A percentile compares a stretch with the other conserved stretches of the same genome.
Conservation (phyloP, 2,329 filamentous ascomycete genomes). For the Thermoascus crustaceus region DNA sequence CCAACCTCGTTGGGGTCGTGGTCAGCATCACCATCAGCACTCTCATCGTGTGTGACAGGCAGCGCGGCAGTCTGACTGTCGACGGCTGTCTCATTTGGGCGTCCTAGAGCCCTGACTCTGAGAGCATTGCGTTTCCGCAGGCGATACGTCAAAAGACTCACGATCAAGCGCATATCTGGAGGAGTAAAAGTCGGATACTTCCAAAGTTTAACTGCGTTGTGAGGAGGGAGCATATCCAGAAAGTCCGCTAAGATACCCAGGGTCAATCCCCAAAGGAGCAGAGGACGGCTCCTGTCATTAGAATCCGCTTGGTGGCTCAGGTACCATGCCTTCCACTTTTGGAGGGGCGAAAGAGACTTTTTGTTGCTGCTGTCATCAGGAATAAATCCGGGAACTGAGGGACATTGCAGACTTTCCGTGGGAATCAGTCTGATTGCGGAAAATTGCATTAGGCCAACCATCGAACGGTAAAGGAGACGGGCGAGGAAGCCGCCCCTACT, state of each 20-base stretch:
- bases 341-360: constrained; percentile 15
- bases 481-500: constrained; percentile 48
- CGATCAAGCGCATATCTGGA: constrained; percentile 50
- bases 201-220: constrained; percentile 55
- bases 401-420: constrained; percentile 53
- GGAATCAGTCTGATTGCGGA: constrained; percentile 56
- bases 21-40: constrained; percentile 8
- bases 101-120: constrained; percentile 23
- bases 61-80: constrained; percentile 29
- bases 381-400: constrained; percentile 44
- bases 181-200: constrained; percentile 61
- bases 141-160: constrained; percentile 52
- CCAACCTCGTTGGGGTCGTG: constrained; percentile 29
- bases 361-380: constrained; percentile 20
- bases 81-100: constrained; percentile 22
- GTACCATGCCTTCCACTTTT: constrained; percentile 20
- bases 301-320: constrained; percentile 21
- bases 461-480: constrained; percentile 46
- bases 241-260: constrained; percentile 61
- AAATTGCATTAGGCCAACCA: constrained; percentile 60
- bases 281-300: constrained; percentile 34
- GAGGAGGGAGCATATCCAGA: constrained; percentile 57
- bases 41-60: constrained; percentile 14
- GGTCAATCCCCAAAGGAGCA: constrained; percentile 62
- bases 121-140: constrained; percentile 46